These are phyloP conservation scores for Metschnikowia similis DNA, from an alignment of 805 yeast species.

Conservation along the genomic window DNA sequence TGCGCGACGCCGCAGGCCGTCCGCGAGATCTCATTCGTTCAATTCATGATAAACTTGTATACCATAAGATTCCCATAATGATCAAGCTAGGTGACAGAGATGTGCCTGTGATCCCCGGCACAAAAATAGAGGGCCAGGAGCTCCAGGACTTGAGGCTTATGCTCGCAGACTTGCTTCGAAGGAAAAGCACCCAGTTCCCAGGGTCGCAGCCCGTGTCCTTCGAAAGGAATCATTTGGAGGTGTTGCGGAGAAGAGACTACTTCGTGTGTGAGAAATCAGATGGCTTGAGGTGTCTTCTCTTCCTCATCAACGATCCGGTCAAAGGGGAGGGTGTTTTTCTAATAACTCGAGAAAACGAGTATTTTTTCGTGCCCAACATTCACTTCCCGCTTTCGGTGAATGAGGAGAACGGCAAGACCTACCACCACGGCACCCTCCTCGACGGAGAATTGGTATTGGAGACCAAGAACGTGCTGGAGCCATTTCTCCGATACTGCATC, in stretches of 20 bases:
- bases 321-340: conserved; percentile 86
- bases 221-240: conserved; percentile 64
- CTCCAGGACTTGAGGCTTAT: conserved; percentile 62
- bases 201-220: conserved; percentile 97
- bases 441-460: conserved; percentile 93
- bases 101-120: conserved; percentile 87
- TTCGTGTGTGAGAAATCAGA: conserved; percentile 95
- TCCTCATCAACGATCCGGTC: conserved; percentile 60
- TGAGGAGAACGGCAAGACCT: conserved; percentile 46
- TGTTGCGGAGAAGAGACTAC: conserved; percentile 68
- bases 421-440: conserved; percentile 82
- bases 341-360: conserved; percentile 86
- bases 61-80: conserved; percentile 16
- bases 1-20: background rate
- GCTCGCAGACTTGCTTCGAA: conserved; percentile 61
- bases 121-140: conserved; percentile 66
- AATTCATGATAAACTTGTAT: conserved; percentile 1
- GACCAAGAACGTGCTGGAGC: conserved; percentile 51
- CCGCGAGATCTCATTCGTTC: background rate
- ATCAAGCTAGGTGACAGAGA: conserved; percentile 43
- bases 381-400: conserved; percentile 66
- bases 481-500: conserved; percentile 65
- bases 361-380: conserved; percentile 72
- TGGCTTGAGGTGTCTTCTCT: conserved; percentile 81
- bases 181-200: conserved; percentile 59